Evolutionary conservation across 2,329 filamentous ascomycete genomes (phyloP).

Genomic region (Fusarium sp.): DNA sequence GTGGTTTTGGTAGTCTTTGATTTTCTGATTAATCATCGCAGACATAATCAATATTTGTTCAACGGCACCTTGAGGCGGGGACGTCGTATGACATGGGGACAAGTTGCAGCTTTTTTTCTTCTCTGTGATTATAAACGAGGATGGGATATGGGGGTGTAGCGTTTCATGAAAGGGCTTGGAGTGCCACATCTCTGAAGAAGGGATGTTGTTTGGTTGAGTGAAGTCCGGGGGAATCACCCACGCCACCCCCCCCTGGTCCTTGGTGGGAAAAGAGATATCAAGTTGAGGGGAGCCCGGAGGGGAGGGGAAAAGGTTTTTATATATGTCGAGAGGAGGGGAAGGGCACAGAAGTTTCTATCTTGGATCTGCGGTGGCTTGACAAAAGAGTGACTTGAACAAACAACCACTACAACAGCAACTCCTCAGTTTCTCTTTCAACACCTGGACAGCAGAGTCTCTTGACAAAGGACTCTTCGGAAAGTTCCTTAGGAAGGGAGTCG

Average conservation of each 20-base stretch:
- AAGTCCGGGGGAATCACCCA: not conserved
- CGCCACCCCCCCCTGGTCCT: slow-evolving; percentile 12
- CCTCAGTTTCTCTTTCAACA: not conserved
- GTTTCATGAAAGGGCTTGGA: not conserved
- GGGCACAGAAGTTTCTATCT: not conserved
- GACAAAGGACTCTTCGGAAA: not conserved
- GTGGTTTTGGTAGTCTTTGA: slow-evolving; percentile 1
- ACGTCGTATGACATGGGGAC: slow-evolving; percentile 7
- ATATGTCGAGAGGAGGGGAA: not conserved
- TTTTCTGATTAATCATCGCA: slow-evolving; percentile 46
- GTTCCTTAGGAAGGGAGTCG: not conserved
- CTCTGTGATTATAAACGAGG: not conserved
- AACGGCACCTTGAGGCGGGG: slow-evolving; percentile 14
- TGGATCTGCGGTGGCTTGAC: slow-evolving; percentile 12
- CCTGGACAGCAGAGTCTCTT: not conserved
- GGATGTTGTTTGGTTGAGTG: not conserved
- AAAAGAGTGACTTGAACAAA: not conserved
- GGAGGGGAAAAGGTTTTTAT: slow-evolving; percentile 5
- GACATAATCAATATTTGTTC: slow-evolving; percentile 43
- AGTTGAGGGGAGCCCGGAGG: not conserved
- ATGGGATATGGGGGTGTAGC: not conserved
- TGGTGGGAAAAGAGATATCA: not conserved
- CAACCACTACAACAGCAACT: not conserved
- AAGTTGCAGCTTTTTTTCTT: slow-evolving; percentile 8
- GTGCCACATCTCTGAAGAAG: slow-evolving; percentile 9